A percentile compares a stretch with the other conserved stretches of the same genome.
These are phyloP conservation scores for Aspergillus steynii DNA, from an alignment of 495 filamentous ascomycete species.

Conservation along the genomic window DNA sequence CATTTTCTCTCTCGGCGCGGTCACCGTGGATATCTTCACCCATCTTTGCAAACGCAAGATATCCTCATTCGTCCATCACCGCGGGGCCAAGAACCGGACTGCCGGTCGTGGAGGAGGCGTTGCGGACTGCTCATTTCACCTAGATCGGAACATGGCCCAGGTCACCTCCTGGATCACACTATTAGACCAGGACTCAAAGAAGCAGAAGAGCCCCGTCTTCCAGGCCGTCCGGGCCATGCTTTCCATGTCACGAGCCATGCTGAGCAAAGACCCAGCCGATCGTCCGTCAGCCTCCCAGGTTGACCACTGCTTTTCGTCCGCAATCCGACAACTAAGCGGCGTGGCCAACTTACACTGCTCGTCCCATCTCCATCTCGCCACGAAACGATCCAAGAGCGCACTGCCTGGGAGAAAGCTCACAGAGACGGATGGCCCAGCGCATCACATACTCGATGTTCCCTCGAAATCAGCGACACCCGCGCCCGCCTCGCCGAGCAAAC, in stretches of 20 bases:
- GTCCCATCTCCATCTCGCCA: slow-evolving; percentile 14
- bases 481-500: slow-evolving; percentile 1
- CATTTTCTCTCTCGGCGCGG: slow-evolving; percentile 45
- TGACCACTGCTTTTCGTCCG: slow-evolving; percentile 23
- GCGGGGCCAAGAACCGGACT: slow-evolving; percentile 67
- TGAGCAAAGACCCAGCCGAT: slow-evolving; percentile 36
- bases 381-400: not conserved
- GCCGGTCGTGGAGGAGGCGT: slow-evolving; percentile 67
- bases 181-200: slow-evolving; percentile 65
- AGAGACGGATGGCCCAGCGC: not conserved
- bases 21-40: slow-evolving; percentile 72
- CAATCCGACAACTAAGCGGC: slow-evolving; percentile 22
- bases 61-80: slow-evolving; percentile 70
- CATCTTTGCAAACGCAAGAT: slow-evolving; percentile 72
- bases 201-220: slow-evolving; percentile 54
- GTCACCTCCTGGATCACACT: slow-evolving; percentile 75
- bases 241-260: slow-evolving; percentile 45
- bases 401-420: not conserved
- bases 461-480: not conserved
- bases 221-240: slow-evolving; percentile 43
- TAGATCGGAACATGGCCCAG: slow-evolving; percentile 66
- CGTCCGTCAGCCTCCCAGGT: slow-evolving; percentile 41
- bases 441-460: not conserved
- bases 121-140: slow-evolving; percentile 79
- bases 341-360: slow-evolving; percentile 23